Evolutionary conservation across 371 early-diverging fungal genomes (phyloP).

Genomic region (Synchytrium microbalum): DNA sequence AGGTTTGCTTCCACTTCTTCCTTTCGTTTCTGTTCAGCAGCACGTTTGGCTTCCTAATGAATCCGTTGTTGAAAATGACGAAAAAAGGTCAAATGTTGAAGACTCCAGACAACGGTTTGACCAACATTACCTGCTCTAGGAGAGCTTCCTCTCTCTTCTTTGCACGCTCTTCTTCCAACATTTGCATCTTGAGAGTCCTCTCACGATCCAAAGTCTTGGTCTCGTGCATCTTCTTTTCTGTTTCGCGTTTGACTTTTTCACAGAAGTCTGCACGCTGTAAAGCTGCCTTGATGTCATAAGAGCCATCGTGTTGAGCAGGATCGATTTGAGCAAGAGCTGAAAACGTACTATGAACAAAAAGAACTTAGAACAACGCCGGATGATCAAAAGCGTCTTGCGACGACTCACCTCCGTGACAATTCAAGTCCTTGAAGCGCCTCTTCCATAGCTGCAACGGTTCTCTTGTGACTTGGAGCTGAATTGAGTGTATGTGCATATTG

Average conservation of each 20-base stretch:
- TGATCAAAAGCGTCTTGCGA: too few species aligned
- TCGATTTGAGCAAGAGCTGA: not conserved
- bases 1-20: not conserved
- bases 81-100: too few species aligned
- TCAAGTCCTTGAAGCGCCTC: not conserved
- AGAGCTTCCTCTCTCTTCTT: not conserved
- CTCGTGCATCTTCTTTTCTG: conserved; percentile 39
- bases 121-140: not conserved
- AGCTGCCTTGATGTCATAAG: conserved; percentile 33
- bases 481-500: not conserved
- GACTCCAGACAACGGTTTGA: too few species aligned
- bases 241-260: conserved; percentile 24
- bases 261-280: conserved; percentile 29
- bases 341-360: not conserved
- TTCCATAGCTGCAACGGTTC: not conserved
- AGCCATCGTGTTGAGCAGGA: not conserved
- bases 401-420: not conserved
- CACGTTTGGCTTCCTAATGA: conserved; percentile 1
- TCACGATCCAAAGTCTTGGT: conserved; percentile 27
- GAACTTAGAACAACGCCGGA: too few species aligned
- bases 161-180: conserved; percentile 3
- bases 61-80: too few species aligned
- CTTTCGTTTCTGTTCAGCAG: conserved; percentile 4
- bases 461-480: not conserved
- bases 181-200: conserved; percentile 2